These are phyloP conservation scores for Rhodomyrtus psidioides DNA, from an alignment of 441 rosid species.

Conservation along the genomic window DNA sequence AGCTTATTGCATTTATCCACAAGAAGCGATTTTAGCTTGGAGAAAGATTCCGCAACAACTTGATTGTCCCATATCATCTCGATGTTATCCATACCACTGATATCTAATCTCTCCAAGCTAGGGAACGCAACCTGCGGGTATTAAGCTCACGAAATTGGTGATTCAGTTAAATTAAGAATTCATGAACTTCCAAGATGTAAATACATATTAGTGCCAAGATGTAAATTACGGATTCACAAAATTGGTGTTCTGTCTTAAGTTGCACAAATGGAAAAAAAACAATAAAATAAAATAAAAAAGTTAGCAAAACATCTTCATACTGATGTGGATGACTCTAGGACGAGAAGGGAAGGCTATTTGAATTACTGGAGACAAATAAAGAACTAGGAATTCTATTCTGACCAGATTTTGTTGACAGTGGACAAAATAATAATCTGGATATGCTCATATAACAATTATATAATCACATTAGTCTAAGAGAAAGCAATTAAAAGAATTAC, in stretches of 20 bases:
- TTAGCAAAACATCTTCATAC: neutral
- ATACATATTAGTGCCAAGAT: too few species aligned
- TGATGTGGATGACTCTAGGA: rapidly evolving
- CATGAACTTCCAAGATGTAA: too few species aligned
- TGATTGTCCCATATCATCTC: neutral
- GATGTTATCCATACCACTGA: neutral
- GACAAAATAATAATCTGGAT: too few species aligned
- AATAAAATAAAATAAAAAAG: too few species aligned
- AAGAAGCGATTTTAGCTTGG: neutral
- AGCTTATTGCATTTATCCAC: neutral
- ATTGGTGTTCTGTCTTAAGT: too few species aligned
- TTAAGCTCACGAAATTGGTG: rapidly evolving
- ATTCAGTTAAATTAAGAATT: neutral
- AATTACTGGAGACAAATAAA: neutral
- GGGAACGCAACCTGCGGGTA: neutral
- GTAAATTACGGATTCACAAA: too few species aligned
- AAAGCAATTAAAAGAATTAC: too few species aligned
- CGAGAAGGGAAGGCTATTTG: neutral
- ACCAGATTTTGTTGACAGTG: neutral
- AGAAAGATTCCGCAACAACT: neutral
- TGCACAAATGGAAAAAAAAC: too few species aligned
- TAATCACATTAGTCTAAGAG: too few species aligned
- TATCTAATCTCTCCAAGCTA: neutral
- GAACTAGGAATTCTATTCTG: rapidly evolving
- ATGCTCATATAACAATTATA: too few species aligned